Evolutionary conservation across 2,329 filamentous ascomycete species (phyloP).

Genomic region (Epichloe typhina): DNA sequence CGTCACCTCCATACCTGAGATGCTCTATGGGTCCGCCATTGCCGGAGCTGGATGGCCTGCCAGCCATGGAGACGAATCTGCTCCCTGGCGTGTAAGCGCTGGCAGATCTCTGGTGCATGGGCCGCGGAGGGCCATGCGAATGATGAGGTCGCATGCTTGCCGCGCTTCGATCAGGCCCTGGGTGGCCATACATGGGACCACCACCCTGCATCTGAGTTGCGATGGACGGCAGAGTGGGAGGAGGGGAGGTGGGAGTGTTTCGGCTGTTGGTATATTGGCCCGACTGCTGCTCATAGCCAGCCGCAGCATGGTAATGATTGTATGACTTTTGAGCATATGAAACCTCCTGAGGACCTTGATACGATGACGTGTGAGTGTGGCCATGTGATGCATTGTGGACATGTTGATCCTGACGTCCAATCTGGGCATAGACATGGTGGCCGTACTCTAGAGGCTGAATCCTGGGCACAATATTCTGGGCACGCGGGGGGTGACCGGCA

Average conservation of each 20-base stretch:
- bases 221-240: constrained; percentile 14
- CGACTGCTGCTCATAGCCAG: not conserved
- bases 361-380: constrained; percentile 3
- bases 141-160: constrained; percentile 1
- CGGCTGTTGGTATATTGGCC: not conserved
- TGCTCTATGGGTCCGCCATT: constrained; percentile 2
- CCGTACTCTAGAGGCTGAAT: constrained; percentile 12
- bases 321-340: not conserved
- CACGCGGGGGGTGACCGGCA: constrained; percentile 7
- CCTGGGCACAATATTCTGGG: constrained; percentile 12
- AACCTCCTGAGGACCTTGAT: not conserved
- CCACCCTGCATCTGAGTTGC: constrained; percentile 9
- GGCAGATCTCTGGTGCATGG: constrained; percentile 12
- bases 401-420: not conserved
- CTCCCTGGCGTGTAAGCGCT: constrained; percentile 10
- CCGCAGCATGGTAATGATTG: not conserved
- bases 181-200: not conserved
- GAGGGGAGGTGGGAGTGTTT: constrained; percentile 5
- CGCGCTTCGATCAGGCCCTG: not conserved
- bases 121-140: constrained; percentile 4
- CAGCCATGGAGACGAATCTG: constrained; percentile 3
- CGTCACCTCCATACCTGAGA: constrained; percentile 1
- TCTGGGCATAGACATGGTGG: not conserved
- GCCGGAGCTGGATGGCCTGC: constrained; percentile 12
- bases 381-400: not conserved